Evolutionary conservation across 768 basidiomycete genomes (phyloP).

Genomic region (Hydnum rufescens): DNA sequence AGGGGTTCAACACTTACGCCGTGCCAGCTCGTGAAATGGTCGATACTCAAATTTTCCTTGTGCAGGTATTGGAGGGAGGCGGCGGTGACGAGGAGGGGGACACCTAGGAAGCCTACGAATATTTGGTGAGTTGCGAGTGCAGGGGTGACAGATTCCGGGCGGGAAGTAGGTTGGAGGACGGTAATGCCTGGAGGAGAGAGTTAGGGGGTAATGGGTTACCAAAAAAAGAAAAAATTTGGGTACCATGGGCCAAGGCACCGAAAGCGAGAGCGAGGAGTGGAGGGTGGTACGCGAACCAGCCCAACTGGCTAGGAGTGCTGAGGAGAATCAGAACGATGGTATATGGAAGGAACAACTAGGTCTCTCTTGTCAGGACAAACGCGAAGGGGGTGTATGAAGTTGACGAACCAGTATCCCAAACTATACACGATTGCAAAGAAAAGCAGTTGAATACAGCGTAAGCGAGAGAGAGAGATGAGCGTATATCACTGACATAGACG

Average conservation of each 20-base stretch:
- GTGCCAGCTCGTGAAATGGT: neutral
- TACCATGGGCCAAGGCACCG: neutral
- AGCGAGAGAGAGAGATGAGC: too few relatives aligned
- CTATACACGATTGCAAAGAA: too few relatives aligned
- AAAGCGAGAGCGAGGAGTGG: neutral
- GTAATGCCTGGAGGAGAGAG: neutral
- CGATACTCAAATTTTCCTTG: neutral
- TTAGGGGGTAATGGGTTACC: neutral
- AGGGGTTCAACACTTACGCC: neutral
- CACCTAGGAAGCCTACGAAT: neutral
- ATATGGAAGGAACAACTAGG: neutral
- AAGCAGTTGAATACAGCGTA: too few relatives aligned
- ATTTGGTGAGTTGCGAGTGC: neutral
- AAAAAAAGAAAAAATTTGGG: neutral
- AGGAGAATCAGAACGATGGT: neutral
- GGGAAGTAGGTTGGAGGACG: neutral
- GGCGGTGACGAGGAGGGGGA: neutral
- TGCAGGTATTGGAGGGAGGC: neutral
- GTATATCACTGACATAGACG: too few relatives aligned
- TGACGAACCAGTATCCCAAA: too few relatives aligned
- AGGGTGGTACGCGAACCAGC: constrained; percentile 1
- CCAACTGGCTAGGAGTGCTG: neutral
- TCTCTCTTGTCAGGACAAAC: too few relatives aligned
- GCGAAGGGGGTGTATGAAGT: too few relatives aligned
- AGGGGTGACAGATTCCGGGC: neutral